phyloP scores from a whole-genome alignment of 306 rosid species.

The Canavalia gladiata region DNA sequence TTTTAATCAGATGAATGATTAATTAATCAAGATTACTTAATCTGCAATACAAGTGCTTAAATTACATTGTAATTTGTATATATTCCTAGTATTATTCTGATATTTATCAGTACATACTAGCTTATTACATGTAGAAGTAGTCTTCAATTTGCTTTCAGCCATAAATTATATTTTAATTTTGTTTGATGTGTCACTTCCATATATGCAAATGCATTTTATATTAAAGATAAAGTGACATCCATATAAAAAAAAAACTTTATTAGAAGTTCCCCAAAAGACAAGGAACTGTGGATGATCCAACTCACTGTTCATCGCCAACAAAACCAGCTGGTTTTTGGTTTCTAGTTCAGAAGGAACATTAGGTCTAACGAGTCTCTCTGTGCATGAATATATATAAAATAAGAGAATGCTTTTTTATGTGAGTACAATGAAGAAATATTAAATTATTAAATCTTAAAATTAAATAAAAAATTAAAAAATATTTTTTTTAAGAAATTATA shows the following conservation, averaged over 20 bases:
- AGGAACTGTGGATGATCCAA: conserved; percentile 7
- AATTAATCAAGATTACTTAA: too few species aligned
- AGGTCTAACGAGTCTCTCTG: too few species aligned
- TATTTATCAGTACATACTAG: background rate
- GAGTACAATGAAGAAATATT: too few species aligned
- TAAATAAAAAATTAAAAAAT: too few species aligned
- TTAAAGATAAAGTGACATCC: conserved; percentile 7
- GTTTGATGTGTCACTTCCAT: background rate
- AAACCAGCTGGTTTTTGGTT: conserved; percentile 29
- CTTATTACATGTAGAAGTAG: background rate
- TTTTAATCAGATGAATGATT: too few species aligned
- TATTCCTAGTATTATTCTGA: too few species aligned
- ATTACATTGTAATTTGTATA: too few species aligned
- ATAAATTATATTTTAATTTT: background rate
- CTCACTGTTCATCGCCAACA: background rate
- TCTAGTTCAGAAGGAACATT: background rate
- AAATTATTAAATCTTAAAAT: too few species aligned
- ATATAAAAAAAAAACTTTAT: background rate
- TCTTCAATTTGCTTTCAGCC: background rate
- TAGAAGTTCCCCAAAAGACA: conserved; percentile 28
- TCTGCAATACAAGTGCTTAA: too few species aligned
- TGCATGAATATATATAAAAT: background rate
- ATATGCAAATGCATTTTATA: background rate
- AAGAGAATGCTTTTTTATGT: background rate
- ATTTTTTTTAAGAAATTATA: too few species aligned